These are phyloP conservation scores for Amphicarpaea edgeworthii DNA, from an alignment of 306 rosid species.

Conservation along the genomic window DNA sequence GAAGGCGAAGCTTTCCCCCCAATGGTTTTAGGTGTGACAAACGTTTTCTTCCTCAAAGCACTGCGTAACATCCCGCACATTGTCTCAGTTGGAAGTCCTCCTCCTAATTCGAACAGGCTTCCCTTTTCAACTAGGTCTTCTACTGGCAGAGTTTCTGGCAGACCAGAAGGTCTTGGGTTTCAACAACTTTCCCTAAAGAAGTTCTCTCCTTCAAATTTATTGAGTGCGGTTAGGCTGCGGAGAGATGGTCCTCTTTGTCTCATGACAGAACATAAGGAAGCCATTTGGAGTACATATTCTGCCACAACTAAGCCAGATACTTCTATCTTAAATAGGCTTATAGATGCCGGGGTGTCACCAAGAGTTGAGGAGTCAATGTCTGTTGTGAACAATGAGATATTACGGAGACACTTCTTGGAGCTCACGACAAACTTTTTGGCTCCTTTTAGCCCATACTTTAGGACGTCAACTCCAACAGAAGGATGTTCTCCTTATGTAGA, in stretches of 20 bases:
- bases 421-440: constrained; percentile 93
- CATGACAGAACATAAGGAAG: constrained; percentile 97
- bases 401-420: constrained; percentile 88
- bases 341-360: constrained; percentile 91
- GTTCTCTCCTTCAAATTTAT: constrained; percentile 80
- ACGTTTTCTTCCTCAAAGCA: constrained; percentile 92
- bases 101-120: constrained; percentile 65
- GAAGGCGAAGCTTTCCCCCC: constrained; percentile 83
- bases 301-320: constrained; percentile 92
- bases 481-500: constrained; percentile 85
- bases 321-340: constrained; percentile 82
- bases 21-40: constrained; percentile 89
- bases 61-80: constrained; percentile 76
- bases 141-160: constrained; percentile 63
- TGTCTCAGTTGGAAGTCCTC: constrained; percentile 92
- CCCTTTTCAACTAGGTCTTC: constrained; percentile 61
- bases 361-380: constrained; percentile 93
- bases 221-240: constrained; percentile 84
- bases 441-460: constrained; percentile 90
- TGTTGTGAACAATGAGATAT: constrained; percentile 88
- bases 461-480: constrained; percentile 74
- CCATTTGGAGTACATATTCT: constrained; percentile 88
- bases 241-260: constrained; percentile 96
- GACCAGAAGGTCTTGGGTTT: constrained; percentile 72
- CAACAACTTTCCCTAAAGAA: constrained; percentile 78